These are phyloP conservation scores for Aureobasidium sp. DNA, from an alignment of 2,329 filamentous ascomycete genomes.

Conservation along the genomic window DNA sequence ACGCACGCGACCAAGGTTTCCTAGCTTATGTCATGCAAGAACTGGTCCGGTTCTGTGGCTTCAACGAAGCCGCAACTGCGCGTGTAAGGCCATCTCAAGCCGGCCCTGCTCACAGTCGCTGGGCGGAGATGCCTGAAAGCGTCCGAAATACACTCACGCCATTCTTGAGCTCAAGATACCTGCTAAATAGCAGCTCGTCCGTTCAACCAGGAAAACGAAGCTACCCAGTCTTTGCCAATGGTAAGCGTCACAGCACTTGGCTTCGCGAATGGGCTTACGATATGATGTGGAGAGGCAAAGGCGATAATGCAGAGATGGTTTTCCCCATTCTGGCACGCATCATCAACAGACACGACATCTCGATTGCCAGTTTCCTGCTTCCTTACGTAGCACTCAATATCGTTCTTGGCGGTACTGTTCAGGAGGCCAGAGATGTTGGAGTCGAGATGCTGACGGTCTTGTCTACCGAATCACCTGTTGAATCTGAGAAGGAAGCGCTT, in stretches of 20 bases:
- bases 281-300: conserved; percentile 70
- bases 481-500: conserved; percentile 61
- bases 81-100: conserved; percentile 49
- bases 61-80: conserved; percentile 51
- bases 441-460: conserved; percentile 69
- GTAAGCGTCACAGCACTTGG: conserved; percentile 71
- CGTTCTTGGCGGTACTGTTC: conserved; percentile 62
- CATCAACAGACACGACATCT: conserved; percentile 76
- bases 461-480: conserved; percentile 50
- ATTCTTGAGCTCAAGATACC: conserved; percentile 78
- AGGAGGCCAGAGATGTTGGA: conserved; percentile 59
- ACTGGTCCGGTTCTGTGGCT: conserved; percentile 68
- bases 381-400: conserved; percentile 83
- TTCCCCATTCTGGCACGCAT: conserved; percentile 77
- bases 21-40: conserved; percentile 94
- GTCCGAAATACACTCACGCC: conserved; percentile 78
- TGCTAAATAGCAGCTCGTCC: conserved; percentile 46
- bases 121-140: conserved; percentile 68
- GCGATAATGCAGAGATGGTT: conserved; percentile 64
- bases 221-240: conserved; percentile 72
- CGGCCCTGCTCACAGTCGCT: conserved; percentile 62
- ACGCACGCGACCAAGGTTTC: conserved; percentile 81
- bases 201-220: conserved; percentile 24
- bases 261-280: conserved; percentile 73
- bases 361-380: conserved; percentile 79